phyloP scores from a whole-genome alignment of 208 protist genomes.

The Sergeia podlipaevii region DNA sequence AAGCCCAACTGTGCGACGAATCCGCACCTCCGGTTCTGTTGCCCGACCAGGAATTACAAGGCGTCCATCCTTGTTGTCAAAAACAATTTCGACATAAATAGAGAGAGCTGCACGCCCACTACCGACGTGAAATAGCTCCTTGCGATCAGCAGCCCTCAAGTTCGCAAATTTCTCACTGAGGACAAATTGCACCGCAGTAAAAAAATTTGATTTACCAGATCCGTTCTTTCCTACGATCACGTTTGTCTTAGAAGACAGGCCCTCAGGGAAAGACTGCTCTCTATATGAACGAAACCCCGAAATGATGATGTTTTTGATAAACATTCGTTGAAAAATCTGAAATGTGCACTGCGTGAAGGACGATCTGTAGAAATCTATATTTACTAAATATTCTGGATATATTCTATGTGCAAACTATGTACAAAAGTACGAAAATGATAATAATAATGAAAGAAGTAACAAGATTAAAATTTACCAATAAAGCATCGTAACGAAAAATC shows the following conservation, averaged over 20 bases:
- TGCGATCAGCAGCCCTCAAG: constrained; percentile 87
- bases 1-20: constrained; percentile 95
- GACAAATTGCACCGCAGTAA: constrained; percentile 97
- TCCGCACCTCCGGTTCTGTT: constrained; percentile 92
- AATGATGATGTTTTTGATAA: constrained; percentile 93
- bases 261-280: constrained; percentile 83
- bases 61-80: constrained; percentile 97
- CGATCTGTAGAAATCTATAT: not conserved
- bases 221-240: constrained; percentile 96
- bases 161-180: constrained; percentile 92
- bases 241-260: constrained; percentile 77
- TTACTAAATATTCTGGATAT: not conserved
- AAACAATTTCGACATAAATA: constrained; percentile 98
- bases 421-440: not conserved
- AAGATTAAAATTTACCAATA: no score
- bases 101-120: constrained; percentile 83
- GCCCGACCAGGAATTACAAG: constrained; percentile 89
- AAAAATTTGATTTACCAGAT: constrained; percentile 98
- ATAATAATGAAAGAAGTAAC: no score
- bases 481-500: no score
- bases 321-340: constrained; percentile 40
- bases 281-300: constrained; percentile 91
- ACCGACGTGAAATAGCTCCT: constrained; percentile 95
- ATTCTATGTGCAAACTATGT: not conserved
- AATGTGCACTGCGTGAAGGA: not conserved